Conservation (phyloP, 2,329 filamentous ascomycete genomes). For the Colletotrichum phormii region DNA sequence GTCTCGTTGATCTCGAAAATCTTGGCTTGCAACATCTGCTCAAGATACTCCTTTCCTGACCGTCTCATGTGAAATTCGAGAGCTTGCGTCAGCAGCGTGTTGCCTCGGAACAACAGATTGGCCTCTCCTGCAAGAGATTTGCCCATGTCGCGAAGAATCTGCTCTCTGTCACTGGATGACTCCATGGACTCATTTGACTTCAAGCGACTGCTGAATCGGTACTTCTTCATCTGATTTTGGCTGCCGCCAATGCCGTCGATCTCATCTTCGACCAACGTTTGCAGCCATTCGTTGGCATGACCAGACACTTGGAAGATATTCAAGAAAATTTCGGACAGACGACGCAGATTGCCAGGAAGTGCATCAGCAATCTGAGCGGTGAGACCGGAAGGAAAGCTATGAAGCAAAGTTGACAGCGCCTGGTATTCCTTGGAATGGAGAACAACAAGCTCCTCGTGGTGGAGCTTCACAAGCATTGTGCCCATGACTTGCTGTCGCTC, state of each 20-base stretch:
- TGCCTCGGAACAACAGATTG: slow-evolving; percentile 94
- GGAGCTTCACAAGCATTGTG: slow-evolving; percentile 85
- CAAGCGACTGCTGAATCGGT: slow-evolving; percentile 77
- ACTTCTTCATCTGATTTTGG: slow-evolving; percentile 79
- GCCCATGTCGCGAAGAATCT: slow-evolving; percentile 80
- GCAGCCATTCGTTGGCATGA: slow-evolving; percentile 87
- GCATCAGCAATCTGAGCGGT: slow-evolving; percentile 86
- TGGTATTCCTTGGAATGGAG: slow-evolving; percentile 88
- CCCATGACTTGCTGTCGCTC: slow-evolving; percentile 81
- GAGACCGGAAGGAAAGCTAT: slow-evolving; percentile 84
- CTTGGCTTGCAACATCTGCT: slow-evolving; percentile 87
- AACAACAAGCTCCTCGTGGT: slow-evolving; percentile 90
- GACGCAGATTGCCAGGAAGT: slow-evolving; percentile 80
- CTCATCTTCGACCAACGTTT: slow-evolving; percentile 93
- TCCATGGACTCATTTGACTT: slow-evolving; percentile 78
- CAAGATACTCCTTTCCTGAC: slow-evolving; percentile 90
- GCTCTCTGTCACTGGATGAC: slow-evolving; percentile 72
- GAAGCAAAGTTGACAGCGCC: slow-evolving; percentile 83
- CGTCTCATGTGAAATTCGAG: slow-evolving; percentile 96
- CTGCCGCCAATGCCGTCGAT: slow-evolving; percentile 88
- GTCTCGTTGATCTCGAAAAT: slow-evolving; percentile 89
- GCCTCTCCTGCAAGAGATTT: slow-evolving; percentile 87
- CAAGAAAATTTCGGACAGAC: slow-evolving; percentile 86
- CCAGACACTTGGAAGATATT: slow-evolving; percentile 97
- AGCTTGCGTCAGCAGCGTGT: slow-evolving; percentile 92